Evolutionary conservation across 2,329 filamentous ascomycete genomes (phyloP).

Genomic region (Cylindrodendrum hubeiense): DNA sequence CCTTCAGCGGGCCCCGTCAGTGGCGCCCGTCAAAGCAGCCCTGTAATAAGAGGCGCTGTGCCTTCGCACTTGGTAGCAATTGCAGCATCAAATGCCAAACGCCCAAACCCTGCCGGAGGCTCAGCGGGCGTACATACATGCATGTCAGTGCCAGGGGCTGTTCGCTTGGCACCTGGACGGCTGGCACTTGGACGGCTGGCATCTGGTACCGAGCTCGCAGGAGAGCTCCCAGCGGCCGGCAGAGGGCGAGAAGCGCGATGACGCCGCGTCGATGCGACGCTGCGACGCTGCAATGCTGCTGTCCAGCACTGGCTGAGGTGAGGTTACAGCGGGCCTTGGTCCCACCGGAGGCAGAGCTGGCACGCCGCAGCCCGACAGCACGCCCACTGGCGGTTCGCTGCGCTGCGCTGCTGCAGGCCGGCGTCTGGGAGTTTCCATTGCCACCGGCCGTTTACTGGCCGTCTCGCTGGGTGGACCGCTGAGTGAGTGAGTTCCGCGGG

Average conservation of each 20-base stretch:
- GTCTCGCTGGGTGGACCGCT: neutral
- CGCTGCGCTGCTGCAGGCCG: neutral
- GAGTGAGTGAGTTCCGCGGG: neutral
- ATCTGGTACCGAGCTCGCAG: neutral
- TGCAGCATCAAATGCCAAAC: neutral
- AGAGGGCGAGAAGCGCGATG: neutral
- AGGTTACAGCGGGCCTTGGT: neutral
- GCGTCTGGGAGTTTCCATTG: neutral
- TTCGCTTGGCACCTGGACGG: neutral
- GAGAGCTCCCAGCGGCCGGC: neutral
- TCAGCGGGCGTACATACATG: constrained; percentile 1
- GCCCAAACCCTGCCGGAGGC: neutral
- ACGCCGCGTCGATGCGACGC: constrained; percentile 14
- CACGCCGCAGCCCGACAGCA: neutral
- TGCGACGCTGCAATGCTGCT: neutral
- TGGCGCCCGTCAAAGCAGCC: constrained; percentile 11
- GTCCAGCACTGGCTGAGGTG: neutral
- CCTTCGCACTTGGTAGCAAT: too few relatives aligned
- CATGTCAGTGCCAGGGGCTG: neutral
- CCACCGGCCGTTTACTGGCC: neutral
- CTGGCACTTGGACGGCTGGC: neutral
- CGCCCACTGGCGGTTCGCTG: neutral
- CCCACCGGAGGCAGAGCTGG: too few relatives aligned
- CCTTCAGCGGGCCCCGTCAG: constrained; percentile 1
- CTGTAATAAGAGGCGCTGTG: neutral